These are phyloP conservation scores for Echites panduratus DNA, from an alignment of 257 asterid species.

Conservation along the genomic window DNA sequence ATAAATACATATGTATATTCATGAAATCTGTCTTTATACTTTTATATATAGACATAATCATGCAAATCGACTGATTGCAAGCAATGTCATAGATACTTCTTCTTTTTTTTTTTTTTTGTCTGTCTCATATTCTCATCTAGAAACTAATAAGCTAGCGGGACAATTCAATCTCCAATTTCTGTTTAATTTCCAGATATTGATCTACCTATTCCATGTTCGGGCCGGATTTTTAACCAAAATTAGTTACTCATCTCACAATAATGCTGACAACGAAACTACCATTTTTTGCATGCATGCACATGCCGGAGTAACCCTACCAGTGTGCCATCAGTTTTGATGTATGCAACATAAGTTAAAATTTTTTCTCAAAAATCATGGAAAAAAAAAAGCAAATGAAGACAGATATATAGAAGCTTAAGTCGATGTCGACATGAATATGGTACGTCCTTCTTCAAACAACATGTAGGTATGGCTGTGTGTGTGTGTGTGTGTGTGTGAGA, in stretches of 20 bases:
- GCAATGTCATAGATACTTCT: no score
- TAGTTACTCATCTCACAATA: neutral
- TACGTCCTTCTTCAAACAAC: neutral
- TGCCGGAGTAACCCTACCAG: neutral
- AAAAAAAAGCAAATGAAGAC: neutral
- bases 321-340: neutral
- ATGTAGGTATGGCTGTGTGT: neutral
- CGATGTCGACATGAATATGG: neutral
- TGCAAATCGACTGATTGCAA: no score
- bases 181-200: neutral
- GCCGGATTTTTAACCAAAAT: neutral
- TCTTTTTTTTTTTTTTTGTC: no score
- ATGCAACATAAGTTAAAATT: no score
- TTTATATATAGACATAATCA: no score
- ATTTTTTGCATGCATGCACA: neutral
- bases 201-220: neutral
- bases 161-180: no score
- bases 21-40: no score
- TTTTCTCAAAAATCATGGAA: neutral
- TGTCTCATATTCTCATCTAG: no score
- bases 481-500: no score
- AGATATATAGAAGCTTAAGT: neutral
- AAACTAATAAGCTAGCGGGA: no score
- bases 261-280: neutral
- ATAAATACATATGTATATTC: no score